Percentiles rank a stretch among this genome's conserved stretches.
These are phyloP conservation scores for Cyphellophora europaea DNA, from an alignment of 2,329 filamentous ascomycete species.

Conservation along the genomic window DNA sequence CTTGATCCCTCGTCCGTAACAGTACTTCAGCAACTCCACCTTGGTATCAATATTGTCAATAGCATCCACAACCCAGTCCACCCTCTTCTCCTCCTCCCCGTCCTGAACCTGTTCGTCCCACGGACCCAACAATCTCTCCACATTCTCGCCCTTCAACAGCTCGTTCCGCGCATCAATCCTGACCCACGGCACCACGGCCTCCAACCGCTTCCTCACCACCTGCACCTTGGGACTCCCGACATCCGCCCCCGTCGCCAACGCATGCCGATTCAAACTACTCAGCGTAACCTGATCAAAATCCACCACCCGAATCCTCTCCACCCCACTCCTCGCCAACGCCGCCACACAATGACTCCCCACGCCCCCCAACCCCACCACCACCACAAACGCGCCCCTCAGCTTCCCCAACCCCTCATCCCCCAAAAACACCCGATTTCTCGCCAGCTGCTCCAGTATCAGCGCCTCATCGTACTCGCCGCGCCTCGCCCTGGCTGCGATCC, in stretches of 20 bases:
- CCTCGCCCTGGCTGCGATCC: constrained; percentile 50
- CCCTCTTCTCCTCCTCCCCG: constrained; percentile 39
- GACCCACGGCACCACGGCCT: constrained; percentile 86
- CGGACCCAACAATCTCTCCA: constrained; percentile 55
- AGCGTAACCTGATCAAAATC: constrained; percentile 98
- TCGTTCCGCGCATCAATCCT: constrained; percentile 78
- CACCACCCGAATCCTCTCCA: constrained; percentile 76
- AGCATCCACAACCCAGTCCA: constrained; percentile 88
- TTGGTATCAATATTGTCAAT: constrained; percentile 99
- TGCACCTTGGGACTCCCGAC: constrained; percentile 89
- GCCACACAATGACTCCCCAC: constrained; percentile 88
- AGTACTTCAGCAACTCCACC: constrained; percentile 81
- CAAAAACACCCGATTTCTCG: constrained; percentile 85
- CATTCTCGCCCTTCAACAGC: constrained; percentile 64
- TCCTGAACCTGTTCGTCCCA: constrained; percentile 47
- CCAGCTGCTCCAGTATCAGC: constrained; percentile 87
- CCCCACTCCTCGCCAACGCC: constrained; percentile 78
- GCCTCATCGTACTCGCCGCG: constrained; percentile 62
- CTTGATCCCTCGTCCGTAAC: constrained; percentile 63
- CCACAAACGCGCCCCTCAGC: constrained; percentile 71
- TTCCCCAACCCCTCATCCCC: constrained; percentile 70
- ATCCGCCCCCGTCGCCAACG: constrained; percentile 85
- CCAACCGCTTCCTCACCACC: constrained; percentile 67
- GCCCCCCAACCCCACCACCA: constrained; percentile 87
- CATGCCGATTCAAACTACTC: constrained; percentile 90